These are phyloP conservation scores for Backusella macrospora DNA, from an alignment of 192 early-diverging fungal genomes.

Conservation along the genomic window DNA sequence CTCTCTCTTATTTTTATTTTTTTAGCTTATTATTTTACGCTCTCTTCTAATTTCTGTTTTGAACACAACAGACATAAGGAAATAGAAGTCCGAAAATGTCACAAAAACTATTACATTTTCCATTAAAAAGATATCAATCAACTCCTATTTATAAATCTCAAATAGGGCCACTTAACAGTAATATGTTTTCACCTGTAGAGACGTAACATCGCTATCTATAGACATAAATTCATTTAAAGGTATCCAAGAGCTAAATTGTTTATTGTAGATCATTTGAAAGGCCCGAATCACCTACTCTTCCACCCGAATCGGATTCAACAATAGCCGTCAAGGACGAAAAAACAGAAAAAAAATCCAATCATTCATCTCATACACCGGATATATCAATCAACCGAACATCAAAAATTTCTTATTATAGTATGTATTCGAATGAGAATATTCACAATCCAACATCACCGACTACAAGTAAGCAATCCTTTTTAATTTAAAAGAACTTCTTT, in stretches of 20 bases:
- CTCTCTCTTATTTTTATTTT: background rate
- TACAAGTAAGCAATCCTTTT: background rate
- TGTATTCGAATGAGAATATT: background rate
- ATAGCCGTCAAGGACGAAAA: background rate
- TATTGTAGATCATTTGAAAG: slow-evolving; percentile 16
- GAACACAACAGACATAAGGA: background rate
- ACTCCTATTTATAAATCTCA: background rate
- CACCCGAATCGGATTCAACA: background rate
- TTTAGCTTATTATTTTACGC: background rate
- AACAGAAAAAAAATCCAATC: background rate
- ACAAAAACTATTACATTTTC: background rate
- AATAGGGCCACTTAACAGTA: background rate
- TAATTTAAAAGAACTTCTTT: background rate
- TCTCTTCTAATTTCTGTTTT: background rate
- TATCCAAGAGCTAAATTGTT: background rate
- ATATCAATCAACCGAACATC: background rate
- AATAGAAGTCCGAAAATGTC: slow-evolving; percentile 1
- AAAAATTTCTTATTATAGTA: background rate
- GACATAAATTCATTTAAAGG: background rate
- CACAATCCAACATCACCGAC: background rate
- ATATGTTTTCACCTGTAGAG: slow-evolving; percentile 1
- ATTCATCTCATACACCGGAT: background rate
- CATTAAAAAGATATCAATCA: background rate
- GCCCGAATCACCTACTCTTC: slow-evolving; percentile 35
- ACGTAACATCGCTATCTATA: background rate